phyloP scores from a whole-genome alignment of 805 yeast species.

The Scheffersomyces coipomensis region DNA sequence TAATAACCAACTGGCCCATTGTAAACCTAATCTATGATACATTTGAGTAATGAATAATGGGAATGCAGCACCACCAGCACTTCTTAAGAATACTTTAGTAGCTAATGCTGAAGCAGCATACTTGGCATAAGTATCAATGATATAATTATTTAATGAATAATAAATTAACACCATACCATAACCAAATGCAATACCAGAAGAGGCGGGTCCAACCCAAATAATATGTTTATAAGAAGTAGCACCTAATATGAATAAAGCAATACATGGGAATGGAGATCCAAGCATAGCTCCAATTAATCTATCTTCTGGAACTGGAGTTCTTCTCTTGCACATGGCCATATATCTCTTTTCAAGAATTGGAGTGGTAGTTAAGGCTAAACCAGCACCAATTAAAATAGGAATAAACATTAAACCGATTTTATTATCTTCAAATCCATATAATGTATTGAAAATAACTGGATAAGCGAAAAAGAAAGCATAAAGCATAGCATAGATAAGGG shows the following conservation, averaged over 20 bases:
- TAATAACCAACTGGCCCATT: conserved; percentile 79
- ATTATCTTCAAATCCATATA: conserved; percentile 77
- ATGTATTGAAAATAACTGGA: conserved; percentile 80
- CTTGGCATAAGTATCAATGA: conserved; percentile 84
- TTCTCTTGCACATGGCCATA: conserved; percentile 44
- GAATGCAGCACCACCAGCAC: conserved; percentile 86
- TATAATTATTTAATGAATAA: conserved; percentile 69
- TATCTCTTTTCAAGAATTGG: conserved; percentile 69
- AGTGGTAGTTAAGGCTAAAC: conserved; percentile 69
- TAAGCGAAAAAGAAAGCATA: conserved; percentile 95
- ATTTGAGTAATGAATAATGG: conserved; percentile 79
- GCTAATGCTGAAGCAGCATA: conserved; percentile 81
- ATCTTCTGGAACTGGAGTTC: conserved; percentile 77
- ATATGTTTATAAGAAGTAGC: conserved; percentile 71
- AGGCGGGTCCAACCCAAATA: conserved; percentile 65
- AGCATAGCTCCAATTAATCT: conserved; percentile 78
- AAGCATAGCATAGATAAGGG: conserved; percentile 83
- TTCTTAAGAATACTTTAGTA: conserved; percentile 75
- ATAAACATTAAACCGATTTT: conserved; percentile 83
- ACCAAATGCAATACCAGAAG: conserved; percentile 58
- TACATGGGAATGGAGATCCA: conserved; percentile 81
- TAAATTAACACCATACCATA: conserved; percentile 62
- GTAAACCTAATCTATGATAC: conserved; percentile 70
- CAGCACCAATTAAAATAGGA: conserved; percentile 88
- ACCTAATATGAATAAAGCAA: conserved; percentile 76